Conservation (phyloP, 1,284 basidiomycete species). For the Flammula alnicola region DNA sequence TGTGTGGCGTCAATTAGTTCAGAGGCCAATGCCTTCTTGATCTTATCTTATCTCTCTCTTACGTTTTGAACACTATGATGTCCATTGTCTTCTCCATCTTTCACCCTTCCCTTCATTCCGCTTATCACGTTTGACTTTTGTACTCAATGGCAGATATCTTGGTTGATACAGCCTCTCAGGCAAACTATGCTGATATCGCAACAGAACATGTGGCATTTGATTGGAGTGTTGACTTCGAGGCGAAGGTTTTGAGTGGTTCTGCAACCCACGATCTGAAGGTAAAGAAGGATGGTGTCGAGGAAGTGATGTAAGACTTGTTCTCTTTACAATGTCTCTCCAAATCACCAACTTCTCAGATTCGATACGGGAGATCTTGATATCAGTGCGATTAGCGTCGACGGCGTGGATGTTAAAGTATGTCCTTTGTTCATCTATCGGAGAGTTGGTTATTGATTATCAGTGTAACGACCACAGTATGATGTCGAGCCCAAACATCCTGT, state of each 20-base stretch:
- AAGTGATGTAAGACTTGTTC: slow-evolving; percentile 57
- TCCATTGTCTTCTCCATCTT: too few species aligned
- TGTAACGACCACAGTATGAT: slow-evolving; percentile 49
- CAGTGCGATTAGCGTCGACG: slow-evolving; percentile 58
- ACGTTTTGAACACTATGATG: too few species aligned
- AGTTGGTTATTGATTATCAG: slow-evolving; percentile 8
- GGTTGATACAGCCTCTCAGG: slow-evolving; percentile 75
- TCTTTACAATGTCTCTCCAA: neutral
- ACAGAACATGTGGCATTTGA: slow-evolving; percentile 77
- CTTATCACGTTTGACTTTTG: neutral
- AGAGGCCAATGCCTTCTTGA: too few species aligned
- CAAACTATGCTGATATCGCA: slow-evolving; percentile 76
- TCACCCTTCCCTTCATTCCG: neutral
- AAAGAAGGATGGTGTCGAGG: slow-evolving; percentile 59
- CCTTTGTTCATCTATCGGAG: slow-evolving; percentile 4
- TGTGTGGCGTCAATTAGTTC: too few species aligned
- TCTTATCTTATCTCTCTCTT: too few species aligned
- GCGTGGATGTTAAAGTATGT: slow-evolving; percentile 52
- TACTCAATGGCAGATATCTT: slow-evolving; percentile 24
- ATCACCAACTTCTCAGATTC: slow-evolving; percentile 49
- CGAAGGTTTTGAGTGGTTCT: slow-evolving; percentile 71
- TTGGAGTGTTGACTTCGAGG: slow-evolving; percentile 84
- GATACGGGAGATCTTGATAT: slow-evolving; percentile 83
- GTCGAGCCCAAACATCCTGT: slow-evolving; percentile 61
- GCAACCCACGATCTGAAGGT: slow-evolving; percentile 72